phyloP scores from a whole-genome alignment of 1,139 yeast genomes.

The Nakaseomyces sp. region DNA sequence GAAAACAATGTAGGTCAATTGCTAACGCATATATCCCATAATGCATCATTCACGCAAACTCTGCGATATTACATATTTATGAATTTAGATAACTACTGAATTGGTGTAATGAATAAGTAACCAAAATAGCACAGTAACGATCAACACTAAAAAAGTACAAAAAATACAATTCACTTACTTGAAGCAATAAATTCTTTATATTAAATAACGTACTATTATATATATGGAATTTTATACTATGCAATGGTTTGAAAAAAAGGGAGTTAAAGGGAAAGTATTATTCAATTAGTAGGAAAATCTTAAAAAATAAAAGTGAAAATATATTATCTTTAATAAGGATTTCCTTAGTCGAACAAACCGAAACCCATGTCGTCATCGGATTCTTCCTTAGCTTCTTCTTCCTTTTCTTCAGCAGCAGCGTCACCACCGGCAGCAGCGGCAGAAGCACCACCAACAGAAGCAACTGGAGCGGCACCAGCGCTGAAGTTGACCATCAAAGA shows the following conservation, averaged over 20 bases:
- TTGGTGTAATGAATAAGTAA: too few relatives aligned
- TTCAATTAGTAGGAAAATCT: background rate
- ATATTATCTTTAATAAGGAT: constrained; percentile 8
- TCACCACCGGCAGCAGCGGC: constrained; percentile 50
- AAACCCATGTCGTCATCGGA: constrained; percentile 72
- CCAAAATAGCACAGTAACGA: too few relatives aligned
- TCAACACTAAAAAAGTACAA: too few relatives aligned
- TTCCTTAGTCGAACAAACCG: constrained; percentile 72
- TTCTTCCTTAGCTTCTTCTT: constrained; percentile 48
- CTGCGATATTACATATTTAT: too few relatives aligned
- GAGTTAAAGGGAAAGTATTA: background rate
- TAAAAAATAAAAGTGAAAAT: background rate
- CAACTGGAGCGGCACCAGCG: constrained; percentile 63
- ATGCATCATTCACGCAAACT: too few relatives aligned
- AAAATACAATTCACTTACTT: background rate
- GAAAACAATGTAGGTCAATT: too few relatives aligned
- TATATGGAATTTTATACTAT: background rate
- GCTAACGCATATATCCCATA: too few relatives aligned
- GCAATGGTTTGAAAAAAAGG: constrained; percentile 5
- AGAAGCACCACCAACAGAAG: constrained; percentile 49
- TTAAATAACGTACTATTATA: constrained; percentile 3
- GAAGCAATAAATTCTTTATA: constrained; percentile 2
- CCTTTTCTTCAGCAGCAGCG: constrained; percentile 50
- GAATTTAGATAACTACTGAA: too few relatives aligned
- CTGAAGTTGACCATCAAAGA: constrained; percentile 69